Percentiles rank a stretch among this genome's conserved stretches.
Conservation (phyloP, 331 rosid genomes). For the Quercus tomentella region DNA sequence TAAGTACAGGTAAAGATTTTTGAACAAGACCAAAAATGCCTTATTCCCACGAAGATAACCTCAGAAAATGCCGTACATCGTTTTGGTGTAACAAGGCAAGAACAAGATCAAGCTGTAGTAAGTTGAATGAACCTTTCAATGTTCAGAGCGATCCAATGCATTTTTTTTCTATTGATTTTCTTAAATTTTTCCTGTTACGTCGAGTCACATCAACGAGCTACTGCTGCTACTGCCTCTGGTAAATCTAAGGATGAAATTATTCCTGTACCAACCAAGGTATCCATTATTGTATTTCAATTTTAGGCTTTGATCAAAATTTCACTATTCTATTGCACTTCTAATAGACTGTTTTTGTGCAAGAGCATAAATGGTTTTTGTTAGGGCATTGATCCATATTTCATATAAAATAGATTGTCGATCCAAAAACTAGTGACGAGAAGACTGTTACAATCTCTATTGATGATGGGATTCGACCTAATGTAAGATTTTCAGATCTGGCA, state of each 20-base stretch:
- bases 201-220: conserved; percentile 84
- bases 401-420: conserved; percentile 59
- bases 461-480: conserved; percentile 83
- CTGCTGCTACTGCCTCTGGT: conserved; percentile 88
- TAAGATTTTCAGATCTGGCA: conserved; percentile 56
- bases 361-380: conserved; percentile 13
- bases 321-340: background rate
- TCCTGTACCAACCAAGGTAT: conserved; percentile 85
- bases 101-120: conserved; percentile 91
- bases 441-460: conserved; percentile 71
- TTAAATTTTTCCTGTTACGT: conserved; percentile 44
- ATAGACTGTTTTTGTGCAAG: background rate
- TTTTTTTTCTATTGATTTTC: conserved; percentile 5
- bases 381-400: conserved; percentile 8
- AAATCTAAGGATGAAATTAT: conserved; percentile 88
- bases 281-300: background rate
- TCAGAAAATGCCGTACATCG: conserved; percentile 86
- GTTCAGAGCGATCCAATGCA: background rate
- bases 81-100: conserved; percentile 80
- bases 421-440: conserved; percentile 81
- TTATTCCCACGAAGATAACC: conserved; percentile 91
- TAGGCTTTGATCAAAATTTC: background rate
- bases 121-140: conserved; percentile 31
- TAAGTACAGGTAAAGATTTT: conserved; percentile 53
- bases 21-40: conserved; percentile 84